Base-by-base conservation (phyloP, 352 stramenopile genomes). In the Phytophthora tubulina region DNA sequence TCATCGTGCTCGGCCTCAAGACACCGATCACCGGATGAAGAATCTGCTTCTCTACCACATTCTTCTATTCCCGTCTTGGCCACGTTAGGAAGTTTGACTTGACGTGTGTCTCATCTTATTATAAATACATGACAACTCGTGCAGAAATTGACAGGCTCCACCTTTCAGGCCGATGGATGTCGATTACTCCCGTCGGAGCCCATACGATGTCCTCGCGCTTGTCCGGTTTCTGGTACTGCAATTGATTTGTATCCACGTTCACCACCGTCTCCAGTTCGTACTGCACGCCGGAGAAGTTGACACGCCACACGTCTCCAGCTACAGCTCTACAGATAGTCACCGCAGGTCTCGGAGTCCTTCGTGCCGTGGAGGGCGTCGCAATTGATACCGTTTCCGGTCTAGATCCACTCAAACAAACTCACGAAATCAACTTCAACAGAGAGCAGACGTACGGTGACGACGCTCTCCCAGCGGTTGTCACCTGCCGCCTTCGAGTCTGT, bases 281-380 rank as follows among this genome's bases (percentile, higher is more conserved):
- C 63, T 98, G 90, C 4, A 97, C 91, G 15, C 91, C 82, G n/a
- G 84, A 96, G 62, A 97, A 97, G 65, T 98, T 97, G 42, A 97
- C 89, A 21, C 92, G 80, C 89, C 89, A 97, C 49, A 93, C 80
- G 30, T 91, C 75, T 0, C 89, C 87, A 17, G 58, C 44, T 7
- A 72, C 53, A 10, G 63, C 71, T 27, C n/a, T 38, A 15, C 58
- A 41, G 30, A 41, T 61, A 13, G 67, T 63, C 9, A 75, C 14
- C 0, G 60, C 65, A 31, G 71, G 48, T 58, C 66, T 67, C 27
- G 56, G 14, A 11, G 60, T 39, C 52, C 32, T 33, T 14, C 60
- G 49, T 51, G 42, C 10, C 14, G 39, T 27, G 21, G 59, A 62
- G n/a, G 70, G 70, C 2, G 59, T 74, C 14, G 70, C 68, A 21